Evolutionary conservation across 805 yeast species (phyloP).

Genomic region (Phaffomyces thermotolerans): DNA sequence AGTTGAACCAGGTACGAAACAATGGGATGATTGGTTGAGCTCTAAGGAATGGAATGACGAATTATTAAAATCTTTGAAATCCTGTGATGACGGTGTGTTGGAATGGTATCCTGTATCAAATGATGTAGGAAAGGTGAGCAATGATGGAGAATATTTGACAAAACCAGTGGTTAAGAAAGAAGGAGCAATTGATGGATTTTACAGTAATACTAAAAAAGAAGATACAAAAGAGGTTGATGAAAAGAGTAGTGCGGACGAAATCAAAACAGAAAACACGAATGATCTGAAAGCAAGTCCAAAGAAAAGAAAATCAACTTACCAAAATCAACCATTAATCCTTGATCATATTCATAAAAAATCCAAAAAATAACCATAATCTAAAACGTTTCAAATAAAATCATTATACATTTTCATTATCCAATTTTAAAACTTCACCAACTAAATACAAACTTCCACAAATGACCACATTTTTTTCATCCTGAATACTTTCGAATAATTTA

Average conservation of each 20-base stretch:
- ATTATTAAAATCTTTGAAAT: constrained; percentile 34
- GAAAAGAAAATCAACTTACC: background rate
- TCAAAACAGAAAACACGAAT: background rate
- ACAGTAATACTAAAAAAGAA: constrained; percentile 1
- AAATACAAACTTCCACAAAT: constrained; percentile 69
- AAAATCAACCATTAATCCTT: constrained; percentile 1
- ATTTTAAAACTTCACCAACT: constrained; percentile 46
- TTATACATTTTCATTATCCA: constrained; percentile 22
- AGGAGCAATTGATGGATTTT: constrained; percentile 11
- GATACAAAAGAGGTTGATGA: background rate
- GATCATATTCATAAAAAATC: background rate
- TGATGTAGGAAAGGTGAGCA: constrained; percentile 56
- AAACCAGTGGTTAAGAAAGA: constrained; percentile 20
- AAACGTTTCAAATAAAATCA: too few species aligned
- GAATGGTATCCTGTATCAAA: constrained; percentile 48
- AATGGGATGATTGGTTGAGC: constrained; percentile 60
- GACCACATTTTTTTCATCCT: constrained; percentile 27
- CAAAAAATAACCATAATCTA: background rate
- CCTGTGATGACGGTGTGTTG: constrained; percentile 31
- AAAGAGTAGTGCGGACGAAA: background rate
- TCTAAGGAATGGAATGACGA: constrained; percentile 33
- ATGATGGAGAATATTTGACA: constrained; percentile 32
- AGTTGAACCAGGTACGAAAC: constrained; percentile 47
- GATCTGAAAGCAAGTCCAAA: background rate
- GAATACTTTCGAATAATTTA: constrained; percentile 23